phyloP scores from a whole-genome alignment of 371 early-diverging fungal genomes.

The Mortierella sp. region DNA sequence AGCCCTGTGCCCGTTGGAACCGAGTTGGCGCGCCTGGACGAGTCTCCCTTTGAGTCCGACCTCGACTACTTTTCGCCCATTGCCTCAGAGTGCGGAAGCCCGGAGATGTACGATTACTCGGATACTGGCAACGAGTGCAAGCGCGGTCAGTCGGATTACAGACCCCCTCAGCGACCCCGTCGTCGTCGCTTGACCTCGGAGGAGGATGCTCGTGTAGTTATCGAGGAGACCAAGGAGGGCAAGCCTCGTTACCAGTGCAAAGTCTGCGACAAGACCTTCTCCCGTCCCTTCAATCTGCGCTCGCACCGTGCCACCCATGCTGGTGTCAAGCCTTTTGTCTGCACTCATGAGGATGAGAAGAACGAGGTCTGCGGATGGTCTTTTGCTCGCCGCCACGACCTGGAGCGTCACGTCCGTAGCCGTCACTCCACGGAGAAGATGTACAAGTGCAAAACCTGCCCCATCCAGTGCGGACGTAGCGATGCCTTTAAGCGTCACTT shows the following conservation, averaged over 20 bases:
- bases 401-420: conserved; percentile 68
- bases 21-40: conserved; percentile 12
- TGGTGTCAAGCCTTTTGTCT: conserved; percentile 70
- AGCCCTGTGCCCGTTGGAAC: conserved; percentile 14
- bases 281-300: conserved; percentile 47
- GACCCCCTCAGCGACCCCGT: conserved; percentile 33
- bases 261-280: conserved; percentile 49
- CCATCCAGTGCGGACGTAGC: conserved; percentile 48
- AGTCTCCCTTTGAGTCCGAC: conserved; percentile 36
- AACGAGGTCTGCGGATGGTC: conserved; percentile 62
- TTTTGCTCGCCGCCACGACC: conserved; percentile 80
- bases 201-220: conserved; percentile 37
- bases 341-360: conserved; percentile 42
- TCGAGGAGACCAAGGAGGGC: conserved; percentile 22
- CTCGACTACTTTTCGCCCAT: conserved; percentile 31
- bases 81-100: conserved; percentile 29
- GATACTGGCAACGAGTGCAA: conserved; percentile 6
- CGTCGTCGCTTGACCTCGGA: conserved; percentile 44
- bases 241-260: conserved; percentile 38
- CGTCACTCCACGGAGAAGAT: conserved; percentile 64
- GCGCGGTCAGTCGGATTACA: conserved; percentile 3
- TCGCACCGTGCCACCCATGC: conserved; percentile 74
- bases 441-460: conserved; percentile 61
- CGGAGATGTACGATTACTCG: conserved; percentile 14
- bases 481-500: conserved; percentile 48